These are phyloP conservation scores for Pyrenopolyporus hunteri DNA, from an alignment of 495 filamentous ascomycete species.

Conservation along the genomic window DNA sequence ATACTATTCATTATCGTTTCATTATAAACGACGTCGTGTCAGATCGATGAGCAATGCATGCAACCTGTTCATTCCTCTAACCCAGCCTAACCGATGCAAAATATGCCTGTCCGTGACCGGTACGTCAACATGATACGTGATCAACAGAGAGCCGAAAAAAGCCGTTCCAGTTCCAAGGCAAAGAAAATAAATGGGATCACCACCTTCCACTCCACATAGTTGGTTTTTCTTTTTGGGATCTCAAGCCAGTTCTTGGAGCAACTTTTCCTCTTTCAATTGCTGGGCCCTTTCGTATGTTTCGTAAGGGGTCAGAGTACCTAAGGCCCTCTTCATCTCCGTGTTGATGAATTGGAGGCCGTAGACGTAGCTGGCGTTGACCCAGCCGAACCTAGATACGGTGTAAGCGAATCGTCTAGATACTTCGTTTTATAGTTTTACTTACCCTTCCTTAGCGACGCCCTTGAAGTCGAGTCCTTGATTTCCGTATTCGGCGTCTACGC, in stretches of 20 bases:
- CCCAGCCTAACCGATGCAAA: conserved; percentile 1
- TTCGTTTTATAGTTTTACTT: conserved; percentile 48
- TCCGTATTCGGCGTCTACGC: conserved; percentile 94
- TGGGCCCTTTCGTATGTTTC: conserved; percentile 70
- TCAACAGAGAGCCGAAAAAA: background rate
- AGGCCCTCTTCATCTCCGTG: conserved; percentile 80
- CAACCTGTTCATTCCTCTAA: background rate
- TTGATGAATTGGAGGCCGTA: conserved; percentile 85
- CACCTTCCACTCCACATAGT: background rate
- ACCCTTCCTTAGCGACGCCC: conserved; percentile 95
- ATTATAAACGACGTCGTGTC: too few species aligned
- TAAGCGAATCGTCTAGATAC: conserved; percentile 36
- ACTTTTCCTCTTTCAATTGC: conserved; percentile 50
- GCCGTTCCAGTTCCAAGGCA: background rate
- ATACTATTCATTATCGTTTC: too few species aligned
- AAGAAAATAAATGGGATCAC: background rate
- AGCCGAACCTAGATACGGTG: conserved; percentile 76
- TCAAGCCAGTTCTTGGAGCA: conserved; percentile 45
- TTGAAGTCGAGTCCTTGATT: conserved; percentile 95
- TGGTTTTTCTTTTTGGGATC: too few species aligned
- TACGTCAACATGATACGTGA: background rate
- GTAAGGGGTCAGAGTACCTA: conserved; percentile 83
- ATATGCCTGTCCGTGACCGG: background rate
- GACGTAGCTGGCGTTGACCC: conserved; percentile 97
- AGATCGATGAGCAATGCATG: background rate